phyloP scores from a whole-genome alignment of 192 early-diverging fungal species.

The Podochytrium sp. region DNA sequence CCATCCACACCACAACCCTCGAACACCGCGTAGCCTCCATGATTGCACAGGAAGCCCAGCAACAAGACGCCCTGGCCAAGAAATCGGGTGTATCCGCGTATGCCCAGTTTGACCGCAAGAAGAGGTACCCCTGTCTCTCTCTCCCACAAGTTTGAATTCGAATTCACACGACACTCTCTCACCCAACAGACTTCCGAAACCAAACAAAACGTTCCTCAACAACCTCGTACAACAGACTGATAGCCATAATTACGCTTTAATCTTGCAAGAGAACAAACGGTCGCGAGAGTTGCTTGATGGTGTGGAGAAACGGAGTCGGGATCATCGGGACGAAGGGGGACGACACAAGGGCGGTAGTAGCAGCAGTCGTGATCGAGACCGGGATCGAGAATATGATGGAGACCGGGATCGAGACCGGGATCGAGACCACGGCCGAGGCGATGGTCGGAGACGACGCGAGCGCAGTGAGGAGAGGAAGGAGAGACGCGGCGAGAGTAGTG shows the following conservation, averaged over 20 bases:
- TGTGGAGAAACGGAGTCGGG: background rate
- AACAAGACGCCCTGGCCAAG: conserved; percentile 28
- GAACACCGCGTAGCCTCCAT: conserved; percentile 42
- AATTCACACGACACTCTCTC: background rate
- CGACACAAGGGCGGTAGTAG: background rate
- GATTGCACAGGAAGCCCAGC: conserved; percentile 35
- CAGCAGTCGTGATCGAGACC: background rate
- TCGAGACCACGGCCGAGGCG: background rate
- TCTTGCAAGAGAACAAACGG: conserved; percentile 30
- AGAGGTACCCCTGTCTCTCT: conserved; percentile 1
- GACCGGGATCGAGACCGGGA: background rate
- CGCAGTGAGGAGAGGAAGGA: background rate
- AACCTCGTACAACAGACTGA: conserved; percentile 45
- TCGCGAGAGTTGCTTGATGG: conserved; percentile 17
- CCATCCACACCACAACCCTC: conserved; percentile 35
- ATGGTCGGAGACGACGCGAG: background rate
- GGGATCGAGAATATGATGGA: background rate
- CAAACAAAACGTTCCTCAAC: conserved; percentile 50
- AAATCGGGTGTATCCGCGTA: conserved; percentile 32
- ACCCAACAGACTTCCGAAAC: conserved; percentile 40
- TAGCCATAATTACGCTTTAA: conserved; percentile 49
- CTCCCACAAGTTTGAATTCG: background rate
- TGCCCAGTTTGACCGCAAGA: conserved; percentile 19
- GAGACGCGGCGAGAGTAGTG: background rate
- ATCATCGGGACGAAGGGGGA: background rate